Evolutionary conservation across 352 stramenopile genomes (phyloP).

Genomic region (Discostella stelligera): DNA sequence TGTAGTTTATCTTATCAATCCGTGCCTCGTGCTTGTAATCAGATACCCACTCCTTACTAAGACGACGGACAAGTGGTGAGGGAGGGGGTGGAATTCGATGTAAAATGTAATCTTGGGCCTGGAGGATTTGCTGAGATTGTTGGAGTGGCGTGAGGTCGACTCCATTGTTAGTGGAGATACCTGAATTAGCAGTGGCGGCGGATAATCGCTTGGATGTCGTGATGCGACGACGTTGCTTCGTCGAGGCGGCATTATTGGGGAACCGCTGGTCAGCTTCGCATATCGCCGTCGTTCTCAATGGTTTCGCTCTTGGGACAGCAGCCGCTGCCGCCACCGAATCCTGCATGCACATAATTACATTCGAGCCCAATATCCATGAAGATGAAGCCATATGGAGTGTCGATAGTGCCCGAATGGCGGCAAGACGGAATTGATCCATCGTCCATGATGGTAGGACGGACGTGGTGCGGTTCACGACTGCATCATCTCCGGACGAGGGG

Average conservation of each 20-base stretch:
- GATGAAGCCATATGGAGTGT: conserved; percentile 11
- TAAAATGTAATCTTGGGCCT: conserved; percentile 4
- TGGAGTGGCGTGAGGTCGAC: conserved; percentile 40
- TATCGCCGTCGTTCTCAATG: conserved; percentile 6
- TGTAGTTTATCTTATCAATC: conserved; percentile 54
- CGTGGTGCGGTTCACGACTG: conserved; percentile 1
- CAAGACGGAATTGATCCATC: conserved; percentile 12
- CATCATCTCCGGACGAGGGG: neutral
- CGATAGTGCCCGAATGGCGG: conserved; percentile 9
- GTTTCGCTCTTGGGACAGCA: neutral
- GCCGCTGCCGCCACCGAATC: neutral
- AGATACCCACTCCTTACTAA: conserved; percentile 40
- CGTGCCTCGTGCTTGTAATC: conserved; percentile 39
- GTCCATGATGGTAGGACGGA: conserved; percentile 18
- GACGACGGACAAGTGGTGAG: conserved; percentile 12
- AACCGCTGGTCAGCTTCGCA: conserved; percentile 2
- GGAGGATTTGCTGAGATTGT: conserved; percentile 40
- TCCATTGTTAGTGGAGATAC: neutral
- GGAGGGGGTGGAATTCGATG: neutral
- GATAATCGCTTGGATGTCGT: too few relatives aligned
- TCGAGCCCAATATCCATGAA: conserved; percentile 16
- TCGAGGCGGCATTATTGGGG: too few relatives aligned
- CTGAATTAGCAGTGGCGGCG: too few relatives aligned
- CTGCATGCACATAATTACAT: conserved; percentile 31
- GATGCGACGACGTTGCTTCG: too few relatives aligned